Evolutionary conservation across 768 basidiomycete species (phyloP).

Genomic region (Epithele typhae): DNA sequence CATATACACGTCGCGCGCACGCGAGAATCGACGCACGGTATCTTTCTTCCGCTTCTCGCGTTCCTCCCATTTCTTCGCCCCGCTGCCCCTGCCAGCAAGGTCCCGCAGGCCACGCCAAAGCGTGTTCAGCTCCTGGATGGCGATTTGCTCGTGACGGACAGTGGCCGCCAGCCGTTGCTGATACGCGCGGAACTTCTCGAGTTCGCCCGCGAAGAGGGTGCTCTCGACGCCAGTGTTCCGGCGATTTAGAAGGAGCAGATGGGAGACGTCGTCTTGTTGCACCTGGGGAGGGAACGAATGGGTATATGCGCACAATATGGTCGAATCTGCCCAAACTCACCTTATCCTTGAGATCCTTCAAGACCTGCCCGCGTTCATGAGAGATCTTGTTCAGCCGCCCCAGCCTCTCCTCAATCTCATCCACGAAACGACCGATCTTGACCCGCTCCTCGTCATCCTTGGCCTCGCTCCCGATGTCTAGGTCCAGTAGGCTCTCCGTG

Average conservation of each 20-base stretch:
- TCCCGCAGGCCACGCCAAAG: constrained; percentile 74
- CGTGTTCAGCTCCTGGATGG: constrained; percentile 69
- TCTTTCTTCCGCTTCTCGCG: constrained; percentile 79
- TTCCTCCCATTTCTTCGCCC: constrained; percentile 78
- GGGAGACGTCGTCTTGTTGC: constrained; percentile 95
- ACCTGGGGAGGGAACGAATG: constrained; percentile 44
- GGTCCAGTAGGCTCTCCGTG: constrained; percentile 56
- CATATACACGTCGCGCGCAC: constrained; percentile 80
- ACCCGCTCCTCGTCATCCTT: constrained; percentile 62
- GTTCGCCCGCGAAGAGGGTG: constrained; percentile 84
- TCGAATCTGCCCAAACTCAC: constrained; percentile 39
- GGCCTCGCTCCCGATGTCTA: constrained; percentile 60
- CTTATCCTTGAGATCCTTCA: constrained; percentile 97
- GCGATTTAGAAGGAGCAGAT: constrained; percentile 86
- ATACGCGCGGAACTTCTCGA: constrained; percentile 94
- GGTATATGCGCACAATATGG: no score
- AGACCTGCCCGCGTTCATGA: constrained; percentile 77
- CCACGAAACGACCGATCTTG: constrained; percentile 62
- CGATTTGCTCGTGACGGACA: constrained; percentile 68
- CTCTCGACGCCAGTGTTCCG: constrained; percentile 81
- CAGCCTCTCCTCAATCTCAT: constrained; percentile 75
- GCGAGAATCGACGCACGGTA: constrained; percentile 60
- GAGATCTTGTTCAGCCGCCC: constrained; percentile 78
- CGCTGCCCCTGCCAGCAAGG: constrained; percentile 67
- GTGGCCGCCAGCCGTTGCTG: constrained; percentile 79